These are phyloP conservation scores for Usnea hakonensis DNA, from an alignment of 495 filamentous ascomycete species.

Conservation along the genomic window DNA sequence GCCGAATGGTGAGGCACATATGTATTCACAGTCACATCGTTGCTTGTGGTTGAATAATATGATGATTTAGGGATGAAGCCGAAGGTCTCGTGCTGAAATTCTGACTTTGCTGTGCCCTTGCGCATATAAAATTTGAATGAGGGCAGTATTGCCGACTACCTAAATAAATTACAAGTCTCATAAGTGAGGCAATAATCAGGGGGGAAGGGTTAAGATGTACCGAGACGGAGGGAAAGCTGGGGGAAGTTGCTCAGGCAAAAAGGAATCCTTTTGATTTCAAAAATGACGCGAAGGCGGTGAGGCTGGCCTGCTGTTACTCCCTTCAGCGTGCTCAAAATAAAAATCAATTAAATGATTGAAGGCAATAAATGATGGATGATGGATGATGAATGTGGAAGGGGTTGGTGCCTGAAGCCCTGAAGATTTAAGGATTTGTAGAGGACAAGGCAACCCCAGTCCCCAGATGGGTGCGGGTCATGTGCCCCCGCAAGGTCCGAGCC, in stretches of 20 bases:
- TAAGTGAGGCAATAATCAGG: neutral
- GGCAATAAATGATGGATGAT: too few species aligned
- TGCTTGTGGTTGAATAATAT: neutral
- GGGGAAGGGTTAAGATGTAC: neutral
- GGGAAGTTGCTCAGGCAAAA: neutral
- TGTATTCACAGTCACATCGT: neutral
- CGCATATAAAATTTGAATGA: neutral
- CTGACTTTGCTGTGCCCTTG: neutral
- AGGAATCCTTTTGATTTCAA: neutral
- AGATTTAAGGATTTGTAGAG: too few species aligned
- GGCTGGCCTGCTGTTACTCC: too few species aligned
- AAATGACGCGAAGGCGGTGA: neutral
- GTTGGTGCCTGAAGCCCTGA: too few species aligned
- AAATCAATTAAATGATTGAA: too few species aligned
- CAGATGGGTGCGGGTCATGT: neutral
- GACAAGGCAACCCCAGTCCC: too few species aligned
- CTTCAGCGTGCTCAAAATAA: too few species aligned
- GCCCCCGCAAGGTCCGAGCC: slow-evolving; percentile 1
- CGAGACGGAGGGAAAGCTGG: neutral
- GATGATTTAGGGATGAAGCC: too few species aligned
- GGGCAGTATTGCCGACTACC: neutral
- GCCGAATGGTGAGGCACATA: neutral
- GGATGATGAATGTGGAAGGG: too few species aligned
- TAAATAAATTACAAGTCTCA: too few species aligned
- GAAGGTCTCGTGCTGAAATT: neutral